Conservation (phyloP, 1,284 basidiomycete genomes). For the Apiotrichum gracile region DNA sequence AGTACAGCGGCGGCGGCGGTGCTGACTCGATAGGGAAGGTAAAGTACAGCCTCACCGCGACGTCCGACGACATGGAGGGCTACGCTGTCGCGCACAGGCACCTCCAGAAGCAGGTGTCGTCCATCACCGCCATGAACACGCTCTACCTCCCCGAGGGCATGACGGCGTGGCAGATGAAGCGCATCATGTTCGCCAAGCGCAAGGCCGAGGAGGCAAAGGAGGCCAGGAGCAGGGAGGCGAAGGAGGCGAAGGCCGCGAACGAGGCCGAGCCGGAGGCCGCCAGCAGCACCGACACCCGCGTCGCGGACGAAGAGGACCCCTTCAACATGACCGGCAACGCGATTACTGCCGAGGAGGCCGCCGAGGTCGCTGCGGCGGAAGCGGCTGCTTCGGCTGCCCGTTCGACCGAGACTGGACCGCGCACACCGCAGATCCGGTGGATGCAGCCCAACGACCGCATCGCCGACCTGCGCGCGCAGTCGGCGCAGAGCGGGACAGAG, state of each 20-base stretch:
- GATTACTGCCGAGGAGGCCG: not conserved
- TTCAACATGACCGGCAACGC: constrained; percentile 1
- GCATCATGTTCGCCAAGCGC: constrained; percentile 23
- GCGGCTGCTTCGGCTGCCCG: too few species aligned
- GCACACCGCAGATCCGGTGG: constrained; percentile 21
- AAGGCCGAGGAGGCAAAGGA: not conserved
- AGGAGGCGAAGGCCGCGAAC: not conserved
- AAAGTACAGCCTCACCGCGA: constrained; percentile 29
- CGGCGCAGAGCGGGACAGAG: constrained; percentile 26
- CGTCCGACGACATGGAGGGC: constrained; percentile 12
- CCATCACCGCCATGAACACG: constrained; percentile 24
- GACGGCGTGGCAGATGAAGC: constrained; percentile 15
- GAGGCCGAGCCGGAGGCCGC: not conserved
- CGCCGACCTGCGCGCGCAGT: constrained; percentile 21
- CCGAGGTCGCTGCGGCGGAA: not conserved
- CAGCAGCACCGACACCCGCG: not conserved
- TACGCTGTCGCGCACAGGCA: constrained; percentile 11
- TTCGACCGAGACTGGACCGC: not conserved
- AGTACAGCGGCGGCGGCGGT: not conserved
- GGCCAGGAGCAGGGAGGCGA: not conserved
- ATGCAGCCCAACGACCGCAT: constrained; percentile 24
- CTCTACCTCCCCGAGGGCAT: constrained; percentile 40
- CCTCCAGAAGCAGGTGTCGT: constrained; percentile 13
- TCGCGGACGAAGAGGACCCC: not conserved
- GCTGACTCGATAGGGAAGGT: constrained; percentile 32